Evolutionary conservation across 495 filamentous ascomycete species (phyloP).

Genomic region (Clohesyomyces aquaticus): DNA sequence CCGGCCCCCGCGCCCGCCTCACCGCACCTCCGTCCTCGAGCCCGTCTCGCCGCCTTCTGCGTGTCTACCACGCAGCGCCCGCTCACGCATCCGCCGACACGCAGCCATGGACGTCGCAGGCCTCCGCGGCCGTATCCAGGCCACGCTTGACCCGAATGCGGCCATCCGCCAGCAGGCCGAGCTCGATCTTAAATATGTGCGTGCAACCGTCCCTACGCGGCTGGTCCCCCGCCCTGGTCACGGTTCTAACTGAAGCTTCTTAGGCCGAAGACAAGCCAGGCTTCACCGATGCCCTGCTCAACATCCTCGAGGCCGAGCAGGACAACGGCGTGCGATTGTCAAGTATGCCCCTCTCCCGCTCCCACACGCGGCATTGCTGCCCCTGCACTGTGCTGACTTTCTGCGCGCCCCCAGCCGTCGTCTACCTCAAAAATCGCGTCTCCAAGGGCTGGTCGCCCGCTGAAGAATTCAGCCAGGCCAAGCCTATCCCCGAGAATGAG

Average conservation of each 20-base stretch:
- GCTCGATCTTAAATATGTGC: constrained; percentile 90
- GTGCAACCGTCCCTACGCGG: constrained; percentile 42
- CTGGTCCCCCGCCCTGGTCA: constrained; percentile 11
- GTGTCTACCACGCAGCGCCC: neutral
- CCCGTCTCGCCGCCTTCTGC: constrained; percentile 1
- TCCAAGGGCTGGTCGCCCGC: constrained; percentile 82
- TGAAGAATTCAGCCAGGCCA: constrained; percentile 68
- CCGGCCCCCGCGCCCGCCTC: neutral
- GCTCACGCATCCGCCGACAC: constrained; percentile 3
- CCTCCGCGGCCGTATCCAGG: constrained; percentile 83
- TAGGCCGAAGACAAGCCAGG: constrained; percentile 91
- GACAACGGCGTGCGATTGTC: constrained; percentile 82
- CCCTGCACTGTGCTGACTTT: constrained; percentile 19
- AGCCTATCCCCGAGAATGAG: constrained; percentile 81
- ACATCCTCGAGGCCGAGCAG: constrained; percentile 87
- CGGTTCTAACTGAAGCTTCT: constrained; percentile 28
- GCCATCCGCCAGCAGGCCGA: constrained; percentile 85
- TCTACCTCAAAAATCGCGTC: constrained; percentile 97
- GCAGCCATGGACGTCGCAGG: constrained; percentile 80
- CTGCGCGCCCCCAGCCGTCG: constrained; percentile 66
- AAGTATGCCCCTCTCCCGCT: constrained; percentile 60
- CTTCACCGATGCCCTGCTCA: constrained; percentile 86
- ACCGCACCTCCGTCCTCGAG: constrained; percentile 1
- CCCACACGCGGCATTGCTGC: neutral
- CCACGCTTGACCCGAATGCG: constrained; percentile 83